Percentiles rank a stretch among this genome's conserved stretches.
phyloP scores from a whole-genome alignment of 1,139 yeast genomes.

The Suhomyces kunorum region DNA sequence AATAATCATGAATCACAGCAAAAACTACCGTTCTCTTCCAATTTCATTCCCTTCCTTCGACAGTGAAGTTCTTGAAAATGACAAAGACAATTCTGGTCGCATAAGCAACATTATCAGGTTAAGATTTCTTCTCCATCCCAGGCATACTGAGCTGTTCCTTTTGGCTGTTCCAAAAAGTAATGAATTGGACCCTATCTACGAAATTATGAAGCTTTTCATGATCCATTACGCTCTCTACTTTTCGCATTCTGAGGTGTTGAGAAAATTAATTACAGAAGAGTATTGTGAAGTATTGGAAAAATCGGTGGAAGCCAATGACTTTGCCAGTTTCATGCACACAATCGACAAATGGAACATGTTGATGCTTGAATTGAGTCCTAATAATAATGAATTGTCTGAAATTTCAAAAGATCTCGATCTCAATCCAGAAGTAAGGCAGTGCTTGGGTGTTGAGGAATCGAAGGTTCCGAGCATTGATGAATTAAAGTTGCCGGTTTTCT shows the following conservation, averaged over 20 bases:
- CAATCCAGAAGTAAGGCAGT: constrained; percentile 33
- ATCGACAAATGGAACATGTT: constrained; percentile 47
- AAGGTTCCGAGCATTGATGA: constrained; percentile 22
- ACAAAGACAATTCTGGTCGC: not conserved
- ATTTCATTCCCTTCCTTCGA: constrained; percentile 40
- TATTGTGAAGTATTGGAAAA: constrained; percentile 35
- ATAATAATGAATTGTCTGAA: constrained; percentile 14
- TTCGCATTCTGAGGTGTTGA: constrained; percentile 40
- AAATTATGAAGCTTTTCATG: constrained; percentile 57
- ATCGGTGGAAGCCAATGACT: constrained; percentile 37
- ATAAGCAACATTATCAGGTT: constrained; percentile 34
- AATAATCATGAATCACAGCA: constrained; percentile 31
- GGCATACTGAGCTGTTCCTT: constrained; percentile 42
- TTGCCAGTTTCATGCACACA: constrained; percentile 35
- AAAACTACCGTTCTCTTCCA: constrained; percentile 38
- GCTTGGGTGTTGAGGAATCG: constrained; percentile 22
- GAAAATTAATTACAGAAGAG: constrained; percentile 34
- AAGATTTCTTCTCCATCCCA: constrained; percentile 43
- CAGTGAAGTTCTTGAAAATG: constrained; percentile 7
- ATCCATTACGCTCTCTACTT: constrained; percentile 46
- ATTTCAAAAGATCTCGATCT: constrained; percentile 24
- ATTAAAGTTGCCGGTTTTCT: constrained; percentile 29
- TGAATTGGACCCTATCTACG: constrained; percentile 71
- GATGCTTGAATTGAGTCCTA: constrained; percentile 41
- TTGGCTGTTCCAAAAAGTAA: constrained; percentile 51